These are phyloP conservation scores for Zygosaccharomyces rouxii DNA, from an alignment of 805 yeast species.

Conservation along the genomic window DNA sequence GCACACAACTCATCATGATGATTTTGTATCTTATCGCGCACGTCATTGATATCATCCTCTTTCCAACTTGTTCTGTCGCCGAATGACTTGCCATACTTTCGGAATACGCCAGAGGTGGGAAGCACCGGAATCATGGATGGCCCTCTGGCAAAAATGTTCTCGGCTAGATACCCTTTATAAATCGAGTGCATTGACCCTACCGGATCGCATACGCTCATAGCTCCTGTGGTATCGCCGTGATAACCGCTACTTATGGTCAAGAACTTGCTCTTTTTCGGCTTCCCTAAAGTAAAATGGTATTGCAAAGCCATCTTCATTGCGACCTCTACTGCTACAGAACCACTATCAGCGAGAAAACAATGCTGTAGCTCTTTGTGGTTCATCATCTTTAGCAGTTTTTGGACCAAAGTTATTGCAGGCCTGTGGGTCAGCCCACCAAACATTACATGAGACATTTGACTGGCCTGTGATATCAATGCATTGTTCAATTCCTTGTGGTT, in stretches of 20 bases:
- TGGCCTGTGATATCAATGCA: constrained; percentile 34
- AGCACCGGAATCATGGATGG: constrained; percentile 20
- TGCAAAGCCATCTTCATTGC: constrained; percentile 38
- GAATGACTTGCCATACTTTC: constrained; percentile 4
- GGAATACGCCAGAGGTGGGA: constrained; percentile 13
- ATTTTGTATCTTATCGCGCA: constrained; percentile 27
- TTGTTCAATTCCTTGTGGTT: constrained; percentile 26
- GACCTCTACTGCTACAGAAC: constrained; percentile 38
- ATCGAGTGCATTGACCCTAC: constrained; percentile 35
- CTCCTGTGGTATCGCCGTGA: constrained; percentile 41
- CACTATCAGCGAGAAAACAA: constrained; percentile 28
- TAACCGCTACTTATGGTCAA: constrained; percentile 36
- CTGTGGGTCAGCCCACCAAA: constrained; percentile 32
- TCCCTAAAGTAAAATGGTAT: constrained; percentile 25
- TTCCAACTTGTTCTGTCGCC: constrained; percentile 13
- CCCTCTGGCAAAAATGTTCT: constrained; percentile 28
- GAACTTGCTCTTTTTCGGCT: constrained; percentile 28
- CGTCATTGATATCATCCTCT: constrained; percentile 27
- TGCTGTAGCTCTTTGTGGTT: constrained; percentile 23
- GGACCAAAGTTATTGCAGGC: constrained; percentile 30
- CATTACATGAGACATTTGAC: constrained; percentile 31
- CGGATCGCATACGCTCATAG: constrained; percentile 37
- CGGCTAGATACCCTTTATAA: constrained; percentile 30
- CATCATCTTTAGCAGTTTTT: constrained; percentile 32
- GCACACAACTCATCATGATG: constrained; percentile 36